Evolutionary conservation across 768 basidiomycete species (phyloP).

Genomic region (Pleurotus giganteus): DNA sequence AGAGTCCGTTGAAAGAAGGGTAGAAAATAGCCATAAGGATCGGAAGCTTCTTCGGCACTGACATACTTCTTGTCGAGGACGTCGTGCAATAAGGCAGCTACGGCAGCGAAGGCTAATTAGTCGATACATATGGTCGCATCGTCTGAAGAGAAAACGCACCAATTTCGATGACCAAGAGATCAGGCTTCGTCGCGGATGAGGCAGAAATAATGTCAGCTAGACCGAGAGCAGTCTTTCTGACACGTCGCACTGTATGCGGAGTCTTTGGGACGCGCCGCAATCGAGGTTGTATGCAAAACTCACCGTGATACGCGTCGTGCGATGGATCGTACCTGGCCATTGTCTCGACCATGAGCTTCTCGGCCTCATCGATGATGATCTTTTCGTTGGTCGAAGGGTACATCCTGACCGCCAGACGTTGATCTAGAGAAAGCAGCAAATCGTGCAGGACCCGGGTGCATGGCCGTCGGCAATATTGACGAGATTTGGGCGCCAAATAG

Average conservation of each 20-base stretch:
- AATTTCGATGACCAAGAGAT: constrained; percentile 77
- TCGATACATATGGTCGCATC: background rate
- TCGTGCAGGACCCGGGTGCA: background rate
- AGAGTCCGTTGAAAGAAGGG: constrained; percentile 58
- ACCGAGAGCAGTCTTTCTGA: constrained; percentile 70
- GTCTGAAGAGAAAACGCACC: constrained; percentile 27
- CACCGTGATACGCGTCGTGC: constrained; percentile 79
- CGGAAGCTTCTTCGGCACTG: constrained; percentile 44
- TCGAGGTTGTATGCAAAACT: constrained; percentile 19
- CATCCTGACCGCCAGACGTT: constrained; percentile 17
- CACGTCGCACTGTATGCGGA: constrained; percentile 63
- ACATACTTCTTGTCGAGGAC: constrained; percentile 86
- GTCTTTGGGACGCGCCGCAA: constrained; percentile 8
- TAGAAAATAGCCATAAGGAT: constrained; percentile 65
- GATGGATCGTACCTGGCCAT: constrained; percentile 82
- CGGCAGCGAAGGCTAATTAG: background rate
- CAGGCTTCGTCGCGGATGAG: constrained; percentile 38
- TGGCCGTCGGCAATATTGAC: background rate
- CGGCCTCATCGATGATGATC: constrained; percentile 52
- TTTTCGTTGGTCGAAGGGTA: constrained; percentile 57
- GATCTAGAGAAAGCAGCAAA: background rate
- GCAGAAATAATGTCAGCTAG: constrained; percentile 50
- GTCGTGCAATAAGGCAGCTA: constrained; percentile 86
- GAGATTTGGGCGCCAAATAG: background rate
- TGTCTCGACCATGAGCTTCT: constrained; percentile 65